Percentiles rank a stretch among this genome's conserved stretches.
Evolutionary conservation across 163 green algal species (phyloP).

Genomic region (Prototheca cutis): DNA sequence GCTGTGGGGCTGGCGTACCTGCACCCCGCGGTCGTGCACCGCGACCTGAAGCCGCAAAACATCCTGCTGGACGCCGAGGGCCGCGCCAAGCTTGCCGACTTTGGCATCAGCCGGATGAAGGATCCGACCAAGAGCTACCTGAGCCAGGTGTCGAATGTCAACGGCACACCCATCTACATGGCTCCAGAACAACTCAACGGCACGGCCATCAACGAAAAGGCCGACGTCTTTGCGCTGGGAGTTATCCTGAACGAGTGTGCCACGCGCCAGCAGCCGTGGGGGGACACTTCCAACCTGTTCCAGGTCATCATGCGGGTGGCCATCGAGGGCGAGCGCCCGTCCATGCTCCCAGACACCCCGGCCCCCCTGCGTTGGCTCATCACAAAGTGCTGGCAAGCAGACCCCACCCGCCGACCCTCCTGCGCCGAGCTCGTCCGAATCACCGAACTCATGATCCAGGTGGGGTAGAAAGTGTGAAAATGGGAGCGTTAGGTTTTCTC

Average conservation of each 20-base stretch:
- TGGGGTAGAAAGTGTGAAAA: too few relatives aligned
- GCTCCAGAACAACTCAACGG: constrained; percentile 71
- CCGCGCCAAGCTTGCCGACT: constrained; percentile 69
- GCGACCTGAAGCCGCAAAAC: constrained; percentile 70
- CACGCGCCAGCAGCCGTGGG: constrained; percentile 50
- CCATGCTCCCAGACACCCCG: constrained; percentile 44
- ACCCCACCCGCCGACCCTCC: constrained; percentile 38
- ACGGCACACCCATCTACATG: constrained; percentile 72
- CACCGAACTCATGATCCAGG: constrained; percentile 33
- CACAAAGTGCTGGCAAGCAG: constrained; percentile 52
- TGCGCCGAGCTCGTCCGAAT: constrained; percentile 44
- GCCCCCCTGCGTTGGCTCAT: constrained; percentile 52
- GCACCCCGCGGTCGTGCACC: constrained; percentile 65
- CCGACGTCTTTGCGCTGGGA: constrained; percentile 71
- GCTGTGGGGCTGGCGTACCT: constrained; percentile 58
- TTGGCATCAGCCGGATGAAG: constrained; percentile 68
- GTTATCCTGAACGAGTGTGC: constrained; percentile 71
- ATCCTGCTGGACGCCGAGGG: constrained; percentile 58
- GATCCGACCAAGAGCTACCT: constrained; percentile 48
- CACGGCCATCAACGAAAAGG: constrained; percentile 60
- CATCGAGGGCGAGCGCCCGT: constrained; percentile 55
- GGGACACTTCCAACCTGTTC: constrained; percentile 42
- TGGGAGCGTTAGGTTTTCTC: too few relatives aligned
- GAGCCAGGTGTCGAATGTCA: constrained; percentile 34
- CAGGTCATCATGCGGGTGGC: constrained; percentile 49